Evolutionary conservation across 257 asterid species (phyloP).

Genomic region (Solanum pinnatisectum): DNA sequence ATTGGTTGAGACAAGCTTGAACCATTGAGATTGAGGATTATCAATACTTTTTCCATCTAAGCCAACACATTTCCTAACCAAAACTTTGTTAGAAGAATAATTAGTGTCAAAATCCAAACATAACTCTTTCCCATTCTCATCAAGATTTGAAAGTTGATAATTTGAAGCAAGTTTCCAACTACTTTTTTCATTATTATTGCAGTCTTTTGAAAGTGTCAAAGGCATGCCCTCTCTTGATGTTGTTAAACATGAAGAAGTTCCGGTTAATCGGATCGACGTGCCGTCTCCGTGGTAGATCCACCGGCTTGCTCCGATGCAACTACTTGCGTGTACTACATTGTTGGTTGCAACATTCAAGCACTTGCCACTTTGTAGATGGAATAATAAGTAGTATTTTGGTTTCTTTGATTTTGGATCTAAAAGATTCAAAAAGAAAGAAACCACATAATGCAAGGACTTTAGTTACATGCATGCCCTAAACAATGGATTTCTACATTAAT

Average conservation of each 20-base stretch:
- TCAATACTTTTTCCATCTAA: conserved; percentile 25
- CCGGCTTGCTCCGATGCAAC: conserved; percentile 22
- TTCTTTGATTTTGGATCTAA: conserved; percentile 25
- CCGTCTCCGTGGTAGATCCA: conserved; percentile 31
- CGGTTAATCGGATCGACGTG: conserved; percentile 24
- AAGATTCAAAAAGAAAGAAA: not conserved
- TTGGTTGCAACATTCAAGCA: not conserved
- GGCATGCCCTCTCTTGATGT: conserved; percentile 24
- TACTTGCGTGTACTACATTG: not conserved
- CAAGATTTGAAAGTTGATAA: conserved; percentile 35
- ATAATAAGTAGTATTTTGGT: conserved; percentile 23
- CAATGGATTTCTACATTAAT: too few relatives aligned
- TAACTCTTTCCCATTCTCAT: conserved; percentile 24
- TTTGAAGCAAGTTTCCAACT: conserved; percentile 36
- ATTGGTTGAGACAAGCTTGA: conserved; percentile 43
- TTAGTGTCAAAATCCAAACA: conserved; percentile 43
- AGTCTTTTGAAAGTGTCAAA: conserved; percentile 23
- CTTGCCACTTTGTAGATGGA: conserved; percentile 54
- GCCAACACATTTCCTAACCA: conserved; percentile 46
- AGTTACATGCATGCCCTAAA: not conserved
- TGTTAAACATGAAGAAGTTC: conserved; percentile 20
- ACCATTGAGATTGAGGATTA: conserved; percentile 66
- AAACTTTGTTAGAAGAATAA: conserved; percentile 9
- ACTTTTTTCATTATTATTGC: conserved; percentile 14
- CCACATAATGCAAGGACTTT: not conserved